Evolutionary conservation across 257 asterid genomes (phyloP).

Genomic region (Gentiana straminea): DNA sequence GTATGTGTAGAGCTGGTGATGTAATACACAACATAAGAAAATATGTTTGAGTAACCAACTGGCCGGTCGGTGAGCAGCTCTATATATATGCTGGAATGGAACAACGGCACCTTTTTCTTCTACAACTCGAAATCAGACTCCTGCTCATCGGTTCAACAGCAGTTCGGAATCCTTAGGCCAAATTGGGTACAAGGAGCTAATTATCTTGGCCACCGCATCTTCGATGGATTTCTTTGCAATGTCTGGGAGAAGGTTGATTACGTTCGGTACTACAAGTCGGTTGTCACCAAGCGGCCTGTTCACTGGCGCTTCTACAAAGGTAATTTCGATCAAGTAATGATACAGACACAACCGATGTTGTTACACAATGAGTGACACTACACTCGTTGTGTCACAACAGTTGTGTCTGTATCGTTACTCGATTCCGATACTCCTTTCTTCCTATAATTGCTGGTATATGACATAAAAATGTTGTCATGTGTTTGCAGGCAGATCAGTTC

Average conservation of each 20-base stretch:
- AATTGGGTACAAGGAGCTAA: slow-evolving; percentile 74
- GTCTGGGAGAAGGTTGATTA: slow-evolving; percentile 65
- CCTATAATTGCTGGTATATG: background rate
- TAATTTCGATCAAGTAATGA: slow-evolving; percentile 1
- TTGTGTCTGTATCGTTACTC: no score
- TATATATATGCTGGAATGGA: no score
- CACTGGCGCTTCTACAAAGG: slow-evolving; percentile 67
- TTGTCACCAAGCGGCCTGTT: slow-evolving; percentile 59
- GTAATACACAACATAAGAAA: no score
- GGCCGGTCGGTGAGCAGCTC: slow-evolving; percentile 57
- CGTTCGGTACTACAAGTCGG: slow-evolving; percentile 69
- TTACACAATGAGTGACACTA: no score
- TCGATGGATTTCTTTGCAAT: slow-evolving; percentile 62
- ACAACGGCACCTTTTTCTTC: no score
- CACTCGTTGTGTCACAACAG: no score
- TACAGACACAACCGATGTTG: no score
- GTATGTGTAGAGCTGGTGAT: no score
- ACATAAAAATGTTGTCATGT: background rate
- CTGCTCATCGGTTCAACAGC: slow-evolving; percentile 41
- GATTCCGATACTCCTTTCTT: background rate
- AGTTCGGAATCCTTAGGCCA: slow-evolving; percentile 66
- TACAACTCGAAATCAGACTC: no score
- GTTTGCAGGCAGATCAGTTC: slow-evolving; percentile 64
- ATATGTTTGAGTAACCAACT: slow-evolving; percentile 11
- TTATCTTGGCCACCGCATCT: slow-evolving; percentile 40